Base-by-base conservation (phyloP, 768 basidiomycete genomes). In the Kwoniella dendrophila region DNA sequence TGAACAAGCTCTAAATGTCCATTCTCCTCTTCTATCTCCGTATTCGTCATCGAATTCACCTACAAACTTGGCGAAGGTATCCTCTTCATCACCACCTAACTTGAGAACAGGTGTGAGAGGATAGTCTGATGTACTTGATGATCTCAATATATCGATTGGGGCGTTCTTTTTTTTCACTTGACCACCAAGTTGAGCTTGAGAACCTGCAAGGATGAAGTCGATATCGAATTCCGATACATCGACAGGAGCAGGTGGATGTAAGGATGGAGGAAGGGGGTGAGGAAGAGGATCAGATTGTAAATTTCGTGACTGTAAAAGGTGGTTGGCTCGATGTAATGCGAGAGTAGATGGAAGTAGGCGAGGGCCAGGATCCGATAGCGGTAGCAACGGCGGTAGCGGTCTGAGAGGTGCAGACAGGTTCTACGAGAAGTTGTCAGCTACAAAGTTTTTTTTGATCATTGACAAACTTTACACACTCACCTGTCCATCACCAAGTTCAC, bases 151-250 rank as follows among this genome's bases (percentile, higher is more conserved):
- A 54, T 65, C 68, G 50, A 55, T 33, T 11, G 54, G 63, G 14
- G 63, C 52, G 33, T 68, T 67, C 47, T 66, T 69, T 22, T 50
- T 48, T 49, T 53, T 58, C 33, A 48, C 62, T 27, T 70, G 62
- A 12, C 68, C 63, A 40, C 71, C 74, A 6, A 76, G 58, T 54
- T 76, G 74, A 3, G 74, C 67, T 50, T 59, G 67, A 0, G 74
- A 74, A 1, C 76, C 79, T 32, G 77, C 72, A 12, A 81, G 73
- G 64, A 81, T 81, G 62, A 79, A 81, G 47, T 79, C 78, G 41
- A 81, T 74, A 65, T 81, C 80, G 59, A 81, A 79, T 44, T 79
- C 79, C n/a, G 78, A 63, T 6, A 79, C 56, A 53, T 76, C 76
- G 53, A 79, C 74, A 5, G 78, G 73, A 38, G 70, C 68, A 27